Evolutionary conservation across 2,329 filamentous ascomycete species (phyloP).

Genomic region (Colletotrichum sp.): DNA sequence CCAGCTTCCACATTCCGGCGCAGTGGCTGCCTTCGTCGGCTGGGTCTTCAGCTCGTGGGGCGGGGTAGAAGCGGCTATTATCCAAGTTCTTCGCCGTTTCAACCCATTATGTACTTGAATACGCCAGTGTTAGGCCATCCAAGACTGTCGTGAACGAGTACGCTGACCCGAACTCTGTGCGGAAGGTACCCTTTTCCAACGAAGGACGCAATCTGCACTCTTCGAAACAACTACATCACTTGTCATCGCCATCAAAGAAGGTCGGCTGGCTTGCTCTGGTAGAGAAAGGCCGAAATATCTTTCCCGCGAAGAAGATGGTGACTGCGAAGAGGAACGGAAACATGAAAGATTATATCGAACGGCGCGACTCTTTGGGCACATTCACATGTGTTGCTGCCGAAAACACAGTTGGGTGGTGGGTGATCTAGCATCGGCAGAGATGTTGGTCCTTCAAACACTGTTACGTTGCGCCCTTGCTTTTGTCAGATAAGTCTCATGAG

Average conservation of each 20-base stretch:
- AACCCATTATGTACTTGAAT: background rate
- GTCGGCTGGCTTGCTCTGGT: background rate
- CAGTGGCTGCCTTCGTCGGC: rapidly evolving
- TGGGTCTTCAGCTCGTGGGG: background rate
- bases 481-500: no score
- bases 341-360: background rate
- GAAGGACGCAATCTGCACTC: no score
- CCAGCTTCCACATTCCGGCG: background rate
- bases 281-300: background rate
- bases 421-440: no score
- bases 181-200: no score
- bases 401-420: no score
- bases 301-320: background rate
- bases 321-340: background rate
- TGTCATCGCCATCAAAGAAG: background rate
- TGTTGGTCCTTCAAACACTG: no score
- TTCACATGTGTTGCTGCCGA: no score
- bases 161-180: no score
- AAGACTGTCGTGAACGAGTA: no score
- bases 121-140: background rate
- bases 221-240: rapidly evolving
- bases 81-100: background rate
- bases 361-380: rapidly evolving
- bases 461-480: no score
- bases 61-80: background rate